phyloP scores from a whole-genome alignment of 441 rosid species.

The Arabidopsis lyrata region DNA sequence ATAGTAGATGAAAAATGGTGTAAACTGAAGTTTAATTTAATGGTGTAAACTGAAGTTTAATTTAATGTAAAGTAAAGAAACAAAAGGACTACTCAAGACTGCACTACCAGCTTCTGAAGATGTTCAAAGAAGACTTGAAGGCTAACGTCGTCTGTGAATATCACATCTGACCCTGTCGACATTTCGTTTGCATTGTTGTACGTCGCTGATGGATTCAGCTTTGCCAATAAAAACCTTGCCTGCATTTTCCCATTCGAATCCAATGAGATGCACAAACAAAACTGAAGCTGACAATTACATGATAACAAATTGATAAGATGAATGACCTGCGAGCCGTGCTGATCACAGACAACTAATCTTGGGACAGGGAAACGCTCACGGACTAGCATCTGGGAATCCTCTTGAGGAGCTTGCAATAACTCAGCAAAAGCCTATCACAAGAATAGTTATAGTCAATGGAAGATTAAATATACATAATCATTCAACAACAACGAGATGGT shows the following conservation, averaged over 20 bases:
- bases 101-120: constrained; percentile 97
- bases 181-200: constrained; percentile 80
- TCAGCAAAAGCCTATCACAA: constrained; percentile 84
- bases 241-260: constrained; percentile 38
- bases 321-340: constrained; percentile 98
- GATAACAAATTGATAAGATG: not conserved
- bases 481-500: not conserved
- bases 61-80: not conserved
- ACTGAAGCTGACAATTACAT: not conserved
- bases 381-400: constrained; percentile 73
- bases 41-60: not conserved
- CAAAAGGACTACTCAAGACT: constrained; percentile 57
- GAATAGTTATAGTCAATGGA: not conserved
- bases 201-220: constrained; percentile 97
- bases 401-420: constrained; percentile 84
- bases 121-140: constrained; percentile 95
- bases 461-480: not conserved
- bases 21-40: not conserved
- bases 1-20: not conserved
- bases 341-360: constrained; percentile 96
- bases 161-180: constrained; percentile 86
- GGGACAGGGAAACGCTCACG: constrained; percentile 95
- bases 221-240: constrained; percentile 97
- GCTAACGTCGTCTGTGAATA: constrained; percentile 95
- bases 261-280: not conserved